Evolutionary conservation across 192 early-diverging fungal genomes (phyloP).

Genomic region (Rhizophlyctis rosea): DNA sequence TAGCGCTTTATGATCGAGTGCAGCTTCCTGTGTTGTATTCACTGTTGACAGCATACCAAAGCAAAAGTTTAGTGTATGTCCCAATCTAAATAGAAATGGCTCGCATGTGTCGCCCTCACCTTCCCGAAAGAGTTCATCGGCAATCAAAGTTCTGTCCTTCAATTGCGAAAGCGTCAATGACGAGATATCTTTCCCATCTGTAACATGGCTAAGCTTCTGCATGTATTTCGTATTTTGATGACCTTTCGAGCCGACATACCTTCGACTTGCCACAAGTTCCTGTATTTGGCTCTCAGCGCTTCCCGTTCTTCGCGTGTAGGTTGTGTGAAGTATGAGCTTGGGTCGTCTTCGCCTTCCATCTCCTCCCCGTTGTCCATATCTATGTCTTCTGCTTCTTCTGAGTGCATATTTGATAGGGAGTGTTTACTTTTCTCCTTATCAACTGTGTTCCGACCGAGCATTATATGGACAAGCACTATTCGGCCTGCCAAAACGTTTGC

Average conservation of each 20-base stretch:
- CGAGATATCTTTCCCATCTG: not conserved
- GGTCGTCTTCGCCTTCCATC: not conserved
- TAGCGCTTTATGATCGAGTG: constrained; percentile 81
- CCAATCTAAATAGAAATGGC: not conserved
- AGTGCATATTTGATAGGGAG: no score
- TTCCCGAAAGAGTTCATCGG: constrained; percentile 21
- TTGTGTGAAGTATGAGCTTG: not conserved
- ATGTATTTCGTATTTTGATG: not conserved
- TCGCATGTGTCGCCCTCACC: constrained; percentile 9
- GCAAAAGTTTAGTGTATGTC: not conserved
- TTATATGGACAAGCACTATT: no score
- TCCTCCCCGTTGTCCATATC: not conserved
- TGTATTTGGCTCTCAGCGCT: not conserved
- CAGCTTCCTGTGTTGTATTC: constrained; percentile 77
- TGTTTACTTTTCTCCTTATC: no score
- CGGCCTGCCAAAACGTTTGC: no score
- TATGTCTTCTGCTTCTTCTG: not conserved
- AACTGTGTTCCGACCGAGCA: no score
- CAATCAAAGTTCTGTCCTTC: constrained; percentile 8
- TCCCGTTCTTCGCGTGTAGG: not conserved
- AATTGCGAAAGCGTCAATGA: constrained; percentile 4
- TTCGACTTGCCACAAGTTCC: not conserved
- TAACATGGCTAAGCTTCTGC: not conserved
- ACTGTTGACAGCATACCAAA: constrained; percentile 43
- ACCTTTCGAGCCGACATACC: not conserved